Evolutionary conservation across 768 basidiomycete species (phyloP).

Genomic region (Lactarius vividus): DNA sequence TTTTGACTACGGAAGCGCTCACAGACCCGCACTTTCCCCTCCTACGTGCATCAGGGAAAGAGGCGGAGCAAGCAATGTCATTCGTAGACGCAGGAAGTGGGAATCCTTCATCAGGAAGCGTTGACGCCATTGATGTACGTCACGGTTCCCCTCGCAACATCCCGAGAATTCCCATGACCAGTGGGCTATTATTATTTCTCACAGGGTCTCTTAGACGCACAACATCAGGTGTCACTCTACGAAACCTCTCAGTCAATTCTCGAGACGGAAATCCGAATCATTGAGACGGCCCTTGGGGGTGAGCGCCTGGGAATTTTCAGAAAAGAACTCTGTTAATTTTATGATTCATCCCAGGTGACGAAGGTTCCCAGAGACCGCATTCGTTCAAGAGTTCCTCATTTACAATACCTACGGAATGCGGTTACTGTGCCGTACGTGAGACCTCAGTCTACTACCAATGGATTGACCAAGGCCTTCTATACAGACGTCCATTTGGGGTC

Average conservation of each 20-base stretch:
- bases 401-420: constrained; percentile 80
- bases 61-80: constrained; percentile 49
- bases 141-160: constrained; percentile 27
- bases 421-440: constrained; percentile 53
- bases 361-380: constrained; percentile 68
- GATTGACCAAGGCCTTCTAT: constrained; percentile 1
- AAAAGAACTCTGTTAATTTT: neutral
- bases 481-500: constrained; percentile 82
- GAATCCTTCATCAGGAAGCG: constrained; percentile 51
- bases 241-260: constrained; percentile 55
- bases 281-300: constrained; percentile 64
- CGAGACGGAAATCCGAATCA: constrained; percentile 60
- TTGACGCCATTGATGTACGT: constrained; percentile 59
- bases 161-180: constrained; percentile 20
- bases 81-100: constrained; percentile 47
- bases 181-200: neutral
- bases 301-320: constrained; percentile 29
- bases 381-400: constrained; percentile 83
- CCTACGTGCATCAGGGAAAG: constrained; percentile 43
- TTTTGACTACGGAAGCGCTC: constrained; percentile 19
- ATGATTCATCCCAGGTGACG: constrained; percentile 52
- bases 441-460: constrained; percentile 4
- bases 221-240: constrained; percentile 56
- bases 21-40: constrained; percentile 6
- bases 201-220: constrained; percentile 62